phyloP scores from a whole-genome alignment of 306 rosid genomes.

The Medicago arabica region DNA sequence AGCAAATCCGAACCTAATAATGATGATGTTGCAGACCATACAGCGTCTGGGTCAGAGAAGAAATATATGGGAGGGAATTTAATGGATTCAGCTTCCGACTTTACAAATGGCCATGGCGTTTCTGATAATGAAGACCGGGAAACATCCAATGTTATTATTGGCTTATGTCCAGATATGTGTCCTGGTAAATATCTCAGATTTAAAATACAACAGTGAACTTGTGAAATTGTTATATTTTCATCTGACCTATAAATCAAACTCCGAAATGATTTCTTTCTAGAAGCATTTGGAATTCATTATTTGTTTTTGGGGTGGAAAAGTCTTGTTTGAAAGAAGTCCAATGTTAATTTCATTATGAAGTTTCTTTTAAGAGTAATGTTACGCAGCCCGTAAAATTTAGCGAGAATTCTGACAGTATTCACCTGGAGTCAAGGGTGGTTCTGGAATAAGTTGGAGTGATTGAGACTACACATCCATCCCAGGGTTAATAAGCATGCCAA shows the following conservation, averaged over 20 bases:
- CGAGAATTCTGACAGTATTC: constrained; percentile 2
- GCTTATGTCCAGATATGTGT: constrained; percentile 94
- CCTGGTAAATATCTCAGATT: constrained; percentile 71
- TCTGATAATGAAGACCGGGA: constrained; percentile 64
- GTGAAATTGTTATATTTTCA: constrained; percentile 36
- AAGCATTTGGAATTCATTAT: constrained; percentile 29
- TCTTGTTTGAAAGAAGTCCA: constrained; percentile 30
- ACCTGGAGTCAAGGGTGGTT: constrained; percentile 11
- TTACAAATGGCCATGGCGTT: constrained; percentile 47
- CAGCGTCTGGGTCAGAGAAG: constrained; percentile 53
- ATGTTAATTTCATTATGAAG: too few relatives aligned
- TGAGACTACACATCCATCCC: constrained; percentile 18
- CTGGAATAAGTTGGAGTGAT: constrained; percentile 28
- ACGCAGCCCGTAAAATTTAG: constrained; percentile 1
- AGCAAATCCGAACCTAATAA: constrained; percentile 55
- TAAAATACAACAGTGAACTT: constrained; percentile 38
- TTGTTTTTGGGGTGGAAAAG: background rate
- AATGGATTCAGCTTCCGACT: constrained; percentile 55
- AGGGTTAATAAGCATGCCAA: constrained; percentile 9
- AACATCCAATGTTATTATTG: constrained; percentile 67
- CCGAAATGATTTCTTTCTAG: constrained; percentile 25
- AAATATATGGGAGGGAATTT: constrained; percentile 49
- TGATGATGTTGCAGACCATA: constrained; percentile 54
- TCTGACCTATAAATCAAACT: constrained; percentile 36
- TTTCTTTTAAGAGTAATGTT: constrained; percentile 4